Percentiles rank a stretch among this genome's conserved stretches.
Conservation (phyloP, 345 rosid genomes). For the Sonneratia alba region DNA sequence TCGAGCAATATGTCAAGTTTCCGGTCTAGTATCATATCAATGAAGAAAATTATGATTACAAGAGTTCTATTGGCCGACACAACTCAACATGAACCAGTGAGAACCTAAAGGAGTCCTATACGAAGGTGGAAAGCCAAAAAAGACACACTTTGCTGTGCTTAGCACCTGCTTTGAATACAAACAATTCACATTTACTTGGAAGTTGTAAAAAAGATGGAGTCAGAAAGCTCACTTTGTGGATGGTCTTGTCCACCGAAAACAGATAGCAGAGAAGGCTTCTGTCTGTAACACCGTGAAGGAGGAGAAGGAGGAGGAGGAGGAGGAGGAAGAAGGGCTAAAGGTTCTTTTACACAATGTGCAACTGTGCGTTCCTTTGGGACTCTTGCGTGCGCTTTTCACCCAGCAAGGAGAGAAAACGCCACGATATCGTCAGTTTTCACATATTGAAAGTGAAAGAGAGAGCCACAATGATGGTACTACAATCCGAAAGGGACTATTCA, state of each 20-base stretch:
- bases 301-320: not conserved
- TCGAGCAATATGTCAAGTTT: too few species aligned
- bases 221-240: not conserved
- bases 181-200: too few species aligned
- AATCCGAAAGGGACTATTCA: not conserved
- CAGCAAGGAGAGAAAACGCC: not conserved
- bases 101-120: too few species aligned
- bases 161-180: too few species aligned
- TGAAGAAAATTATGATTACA: too few species aligned
- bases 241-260: too few species aligned
- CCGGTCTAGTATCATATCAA: too few species aligned
- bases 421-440: not conserved
- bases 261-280: not conserved
- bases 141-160: too few species aligned
- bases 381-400: not conserved
- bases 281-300: not conserved
- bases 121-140: too few species aligned
- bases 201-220: too few species aligned
- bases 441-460: not conserved
- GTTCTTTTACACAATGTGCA: not conserved
- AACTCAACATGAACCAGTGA: too few species aligned
- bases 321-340: not conserved
- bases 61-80: too few species aligned
- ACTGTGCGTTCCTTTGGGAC: not conserved
- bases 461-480: not conserved